These are phyloP conservation scores for Cutaneotrichosporon sp. DNA, from an alignment of 1,284 basidiomycete genomes.

Conservation along the genomic window DNA sequence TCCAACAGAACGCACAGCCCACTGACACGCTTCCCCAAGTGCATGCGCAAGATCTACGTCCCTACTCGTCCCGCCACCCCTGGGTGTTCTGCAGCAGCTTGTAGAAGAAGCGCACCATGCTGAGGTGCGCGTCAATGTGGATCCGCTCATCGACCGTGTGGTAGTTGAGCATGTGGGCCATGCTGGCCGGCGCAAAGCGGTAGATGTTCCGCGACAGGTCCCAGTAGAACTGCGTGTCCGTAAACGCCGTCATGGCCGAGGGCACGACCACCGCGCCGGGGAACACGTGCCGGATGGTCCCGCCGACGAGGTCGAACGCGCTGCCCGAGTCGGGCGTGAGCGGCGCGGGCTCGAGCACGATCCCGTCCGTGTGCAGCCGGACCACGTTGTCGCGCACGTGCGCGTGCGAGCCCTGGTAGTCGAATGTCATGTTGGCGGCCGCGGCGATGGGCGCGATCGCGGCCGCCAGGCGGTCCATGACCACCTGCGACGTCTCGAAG, in stretches of 20 bases:
- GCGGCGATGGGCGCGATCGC: conserved; percentile 20
- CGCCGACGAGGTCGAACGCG: conserved; percentile 25
- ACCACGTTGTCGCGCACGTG: conserved; percentile 23
- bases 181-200: conserved; percentile 32
- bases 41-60: background rate
- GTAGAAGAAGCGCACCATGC: conserved; percentile 27
- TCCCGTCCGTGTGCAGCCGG: conserved; percentile 17
- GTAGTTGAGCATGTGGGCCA: conserved; percentile 18
- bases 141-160: conserved; percentile 36
- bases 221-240: conserved; percentile 27
- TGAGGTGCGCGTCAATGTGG: conserved; percentile 30
- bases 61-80: conserved; percentile 19
- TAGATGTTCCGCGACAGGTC: conserved; percentile 30
- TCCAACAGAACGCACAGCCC: no score
- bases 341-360: conserved; percentile 24
- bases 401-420: conserved; percentile 18
- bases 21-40: no score
- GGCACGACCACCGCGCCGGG: conserved; percentile 23
- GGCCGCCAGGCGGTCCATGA: conserved; percentile 14
- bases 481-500: conserved; percentile 21
- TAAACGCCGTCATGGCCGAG: conserved; percentile 25
- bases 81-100: conserved; percentile 23
- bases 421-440: conserved; percentile 22
- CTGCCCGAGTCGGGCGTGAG: conserved; percentile 20
- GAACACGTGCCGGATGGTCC: conserved; percentile 26